Conservation (phyloP, 805 yeast genomes). For the Saccharomycopsis fermentans region DNA sequence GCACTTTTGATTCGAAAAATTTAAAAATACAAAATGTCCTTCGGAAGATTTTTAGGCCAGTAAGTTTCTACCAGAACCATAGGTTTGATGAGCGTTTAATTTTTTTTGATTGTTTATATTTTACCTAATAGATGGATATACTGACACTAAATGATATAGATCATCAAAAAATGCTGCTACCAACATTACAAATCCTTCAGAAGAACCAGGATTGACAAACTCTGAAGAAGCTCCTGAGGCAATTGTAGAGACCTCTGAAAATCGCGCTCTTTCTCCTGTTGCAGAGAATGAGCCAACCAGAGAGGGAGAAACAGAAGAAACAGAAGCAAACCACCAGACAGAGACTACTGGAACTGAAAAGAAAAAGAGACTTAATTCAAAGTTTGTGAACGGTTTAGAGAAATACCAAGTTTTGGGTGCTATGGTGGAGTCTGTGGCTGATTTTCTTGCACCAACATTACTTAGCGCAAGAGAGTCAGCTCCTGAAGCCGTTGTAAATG, state of each 20-base stretch:
- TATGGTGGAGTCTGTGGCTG: conserved; percentile 10
- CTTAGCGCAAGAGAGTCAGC: neutral
- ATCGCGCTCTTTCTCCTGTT: neutral
- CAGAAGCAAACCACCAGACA: neutral
- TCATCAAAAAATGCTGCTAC: neutral
- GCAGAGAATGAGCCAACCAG: neutral
- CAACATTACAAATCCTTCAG: neutral
- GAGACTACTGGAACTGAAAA: neutral
- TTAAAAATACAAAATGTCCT: conserved; percentile 6
- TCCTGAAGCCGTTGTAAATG: conserved; percentile 9
- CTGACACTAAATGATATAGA: neutral
- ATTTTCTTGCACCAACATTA: conserved; percentile 13
- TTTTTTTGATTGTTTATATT: too few species aligned
- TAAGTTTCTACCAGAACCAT: neutral
- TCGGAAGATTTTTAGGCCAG: conserved; percentile 17
- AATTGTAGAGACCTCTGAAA: neutral
- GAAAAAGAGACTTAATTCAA: conserved; percentile 3
- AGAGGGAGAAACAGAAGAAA: neutral
- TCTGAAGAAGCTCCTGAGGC: neutral
- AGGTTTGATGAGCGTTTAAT: too few species aligned
- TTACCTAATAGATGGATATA: too few species aligned
- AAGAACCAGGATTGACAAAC: neutral
- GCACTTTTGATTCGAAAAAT: neutral
- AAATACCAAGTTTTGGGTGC: conserved; percentile 10
- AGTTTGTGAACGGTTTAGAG: conserved; percentile 9